These are phyloP conservation scores for Pseudevernia furfuracea DNA, from an alignment of 495 filamentous ascomycete genomes.

Conservation along the genomic window DNA sequence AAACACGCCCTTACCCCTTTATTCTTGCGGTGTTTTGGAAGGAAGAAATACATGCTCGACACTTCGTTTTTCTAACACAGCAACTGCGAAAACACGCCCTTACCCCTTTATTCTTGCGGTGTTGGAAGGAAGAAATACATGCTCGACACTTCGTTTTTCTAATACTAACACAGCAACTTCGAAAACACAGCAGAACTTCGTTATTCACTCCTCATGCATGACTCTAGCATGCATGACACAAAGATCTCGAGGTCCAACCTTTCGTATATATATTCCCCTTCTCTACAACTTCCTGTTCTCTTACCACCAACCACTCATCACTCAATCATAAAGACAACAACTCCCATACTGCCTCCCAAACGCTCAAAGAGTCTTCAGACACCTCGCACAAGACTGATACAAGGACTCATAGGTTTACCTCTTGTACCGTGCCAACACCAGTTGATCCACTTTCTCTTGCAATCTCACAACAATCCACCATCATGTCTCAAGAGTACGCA, in stretches of 20 bases:
- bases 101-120: not conserved
- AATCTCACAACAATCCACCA: too few relatives aligned
- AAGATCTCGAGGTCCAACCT: too few relatives aligned
- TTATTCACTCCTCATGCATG: too few relatives aligned
- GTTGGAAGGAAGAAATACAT: not conserved
- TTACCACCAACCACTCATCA: not conserved
- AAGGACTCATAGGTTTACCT: not conserved
- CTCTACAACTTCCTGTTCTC: not conserved
- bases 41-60: not conserved
- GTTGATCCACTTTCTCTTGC: too few relatives aligned
- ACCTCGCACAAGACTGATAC: not conserved
- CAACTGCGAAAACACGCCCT: not conserved
- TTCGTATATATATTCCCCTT: not conserved
- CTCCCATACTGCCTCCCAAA: not conserved
- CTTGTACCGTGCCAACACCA: not conserved
- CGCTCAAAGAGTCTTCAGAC: not conserved
- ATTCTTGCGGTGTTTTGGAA: not conserved
- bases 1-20: not conserved
- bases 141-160: not conserved
- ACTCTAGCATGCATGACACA: too few relatives aligned
- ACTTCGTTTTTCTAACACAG: not conserved
- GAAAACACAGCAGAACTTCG: too few relatives aligned
- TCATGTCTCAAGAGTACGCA: not conserved
- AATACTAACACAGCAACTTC: not conserved
- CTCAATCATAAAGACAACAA: not conserved